phyloP scores from a whole-genome alignment of 1,284 basidiomycete species.

The Ceratobasidium sp. region DNA sequence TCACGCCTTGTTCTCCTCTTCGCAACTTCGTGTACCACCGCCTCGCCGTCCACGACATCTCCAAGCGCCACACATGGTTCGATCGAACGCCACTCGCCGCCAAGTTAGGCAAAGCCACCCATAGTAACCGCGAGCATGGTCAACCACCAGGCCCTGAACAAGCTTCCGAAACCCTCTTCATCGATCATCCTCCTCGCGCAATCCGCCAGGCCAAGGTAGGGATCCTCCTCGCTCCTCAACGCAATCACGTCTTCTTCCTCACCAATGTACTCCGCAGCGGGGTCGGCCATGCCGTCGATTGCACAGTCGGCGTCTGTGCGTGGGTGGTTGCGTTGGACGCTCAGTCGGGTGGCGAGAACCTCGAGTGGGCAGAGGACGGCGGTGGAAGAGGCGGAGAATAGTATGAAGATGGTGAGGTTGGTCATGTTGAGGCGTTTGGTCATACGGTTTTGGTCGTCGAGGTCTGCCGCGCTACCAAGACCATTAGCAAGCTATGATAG shows the following conservation, averaged over 20 bases:
- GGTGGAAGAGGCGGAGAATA: constrained; percentile 71
- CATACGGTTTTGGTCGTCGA: constrained; percentile 36
- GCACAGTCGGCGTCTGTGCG: constrained; percentile 63
- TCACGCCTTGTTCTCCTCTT: not conserved
- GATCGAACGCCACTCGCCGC: too few species aligned
- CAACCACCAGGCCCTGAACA: constrained; percentile 91
- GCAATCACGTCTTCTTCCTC: constrained; percentile 90
- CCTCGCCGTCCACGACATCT: not conserved
- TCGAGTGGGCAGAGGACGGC: constrained; percentile 82
- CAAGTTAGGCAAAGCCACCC: constrained; percentile 50
- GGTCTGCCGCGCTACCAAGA: constrained; percentile 43
- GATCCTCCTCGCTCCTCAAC: constrained; percentile 80
- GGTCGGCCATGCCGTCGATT: constrained; percentile 30
- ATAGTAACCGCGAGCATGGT: constrained; percentile 76
- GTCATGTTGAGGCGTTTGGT: constrained; percentile 48
- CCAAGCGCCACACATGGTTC: not conserved
- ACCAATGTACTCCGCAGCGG: constrained; percentile 77
- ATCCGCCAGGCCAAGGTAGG: constrained; percentile 84
- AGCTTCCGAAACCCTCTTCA: constrained; percentile 82
- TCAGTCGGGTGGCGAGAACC: constrained; percentile 82
- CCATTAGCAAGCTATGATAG: constrained; percentile 41
- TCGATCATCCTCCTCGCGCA: constrained; percentile 83
- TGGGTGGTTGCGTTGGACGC: constrained; percentile 86
- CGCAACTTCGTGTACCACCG: not conserved
- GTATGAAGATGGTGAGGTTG: constrained; percentile 71